Percentiles rank a stretch among this genome's conserved stretches.
These are phyloP conservation scores for Neopestalotiopsis clavispora DNA, from an alignment of 2,329 filamentous ascomycete species.

Conservation along the genomic window DNA sequence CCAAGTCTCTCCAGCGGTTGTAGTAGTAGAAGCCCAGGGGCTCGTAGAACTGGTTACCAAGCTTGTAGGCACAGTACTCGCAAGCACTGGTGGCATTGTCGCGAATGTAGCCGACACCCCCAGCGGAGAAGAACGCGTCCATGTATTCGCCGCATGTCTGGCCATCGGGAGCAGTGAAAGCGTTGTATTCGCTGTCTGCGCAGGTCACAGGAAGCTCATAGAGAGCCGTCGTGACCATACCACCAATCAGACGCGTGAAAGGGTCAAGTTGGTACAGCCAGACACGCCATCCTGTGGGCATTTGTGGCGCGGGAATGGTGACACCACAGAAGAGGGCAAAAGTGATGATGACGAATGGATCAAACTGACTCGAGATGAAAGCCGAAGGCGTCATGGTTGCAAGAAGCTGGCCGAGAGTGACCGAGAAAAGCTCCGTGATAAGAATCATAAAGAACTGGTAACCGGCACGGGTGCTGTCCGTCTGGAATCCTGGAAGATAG, in stretches of 20 bases:
- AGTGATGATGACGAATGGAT: slow-evolving; percentile 82
- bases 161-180: slow-evolving; percentile 69
- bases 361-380: slow-evolving; percentile 79
- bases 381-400: slow-evolving; percentile 78
- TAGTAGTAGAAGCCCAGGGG: slow-evolving; percentile 69
- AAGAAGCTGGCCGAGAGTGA: slow-evolving; percentile 78
- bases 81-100: slow-evolving; percentile 70
- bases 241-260: slow-evolving; percentile 80
- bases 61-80: slow-evolving; percentile 80
- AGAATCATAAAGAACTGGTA: slow-evolving; percentile 89
- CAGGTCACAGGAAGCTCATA: slow-evolving; percentile 70
- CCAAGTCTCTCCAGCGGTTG: slow-evolving; percentile 80
- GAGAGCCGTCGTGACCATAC: slow-evolving; percentile 80
- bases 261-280: slow-evolving; percentile 87
- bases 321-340: slow-evolving; percentile 90
- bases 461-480: slow-evolving; percentile 68
- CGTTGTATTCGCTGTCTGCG: slow-evolving; percentile 63
- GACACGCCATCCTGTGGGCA: slow-evolving; percentile 77
- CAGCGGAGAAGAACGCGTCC: slow-evolving; percentile 67
- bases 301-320: slow-evolving; percentile 77
- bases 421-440: slow-evolving; percentile 82
- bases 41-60: slow-evolving; percentile 81
- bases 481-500: slow-evolving; percentile 79
- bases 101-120: slow-evolving; percentile 75
- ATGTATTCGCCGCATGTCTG: slow-evolving; percentile 79